Base-by-base conservation (phyloP, 352 stramenopile species). In the Aphanomyces invadans region DNA sequence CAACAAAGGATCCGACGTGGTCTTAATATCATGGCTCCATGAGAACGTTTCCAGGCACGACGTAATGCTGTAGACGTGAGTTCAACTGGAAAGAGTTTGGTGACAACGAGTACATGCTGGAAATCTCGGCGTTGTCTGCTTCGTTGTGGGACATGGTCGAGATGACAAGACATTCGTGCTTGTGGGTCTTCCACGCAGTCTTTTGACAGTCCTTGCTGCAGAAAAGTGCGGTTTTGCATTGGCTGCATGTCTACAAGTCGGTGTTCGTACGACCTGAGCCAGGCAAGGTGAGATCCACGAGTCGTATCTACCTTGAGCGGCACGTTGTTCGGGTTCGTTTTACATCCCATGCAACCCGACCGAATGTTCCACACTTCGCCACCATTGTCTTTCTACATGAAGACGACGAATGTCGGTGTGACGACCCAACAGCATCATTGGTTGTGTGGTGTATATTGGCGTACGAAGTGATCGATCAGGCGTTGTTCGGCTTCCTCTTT, bases 381-480 rank as follows among this genome's bases (percentile, higher is more conserved):
- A 17, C 82, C 82, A 44, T 81, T 73, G n/a, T 83, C 63, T 73
- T 88, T 83, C 77, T 85, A 53, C 29, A 19, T 36, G 25, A 59
- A 10, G 21, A n/a, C 29, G 21, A 62, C 39, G 12, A 10, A 42
- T 17, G 32, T 25, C 29, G 29, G 33, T 25, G 23, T 5, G n/a
- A 25, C 29, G 15, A 61, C 0, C 4, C 10, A 33, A 63, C 15
- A 17, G n/a, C n/a, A n/a, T n/a, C n/a, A n/a, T n/a, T n/a, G n/a
- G n/a, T n/a, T n/a, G n/a, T n/a, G n/a, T n/a, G n/a, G n/a, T n/a
- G n/a, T n/a, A n/a, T n/a, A n/a, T n/a, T n/a, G n/a, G n/a, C 72
- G 29, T 54, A 85, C 77, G 53, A 88, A 89, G 71, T 91, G 80
- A 46, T 88, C 80, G 52, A 89, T 73, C 56, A 91, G 65, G 25